Percentiles rank a stretch among this genome's conserved stretches.
Evolutionary conservation across 208 protist genomes (phyloP).

Genomic region (Acanthamoeba triangularis): DNA sequence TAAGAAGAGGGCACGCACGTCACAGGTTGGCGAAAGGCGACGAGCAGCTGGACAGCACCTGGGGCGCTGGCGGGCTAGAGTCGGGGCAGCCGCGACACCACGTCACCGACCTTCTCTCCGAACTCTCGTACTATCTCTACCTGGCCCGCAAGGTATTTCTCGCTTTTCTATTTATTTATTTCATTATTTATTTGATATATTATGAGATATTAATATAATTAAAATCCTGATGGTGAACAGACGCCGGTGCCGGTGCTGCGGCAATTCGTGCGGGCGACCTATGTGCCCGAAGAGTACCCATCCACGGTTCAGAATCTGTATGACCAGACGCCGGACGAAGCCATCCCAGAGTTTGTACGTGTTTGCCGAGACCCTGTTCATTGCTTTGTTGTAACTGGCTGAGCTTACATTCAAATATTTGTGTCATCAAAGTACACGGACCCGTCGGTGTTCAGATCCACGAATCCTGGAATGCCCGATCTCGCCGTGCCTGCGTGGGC

Average conservation of each 20-base stretch:
- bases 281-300: slow-evolving; percentile 89
- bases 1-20: background rate
- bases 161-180: background rate
- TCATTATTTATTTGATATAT: background rate
- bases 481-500: slow-evolving; percentile 84
- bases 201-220: background rate
- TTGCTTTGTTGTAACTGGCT: background rate
- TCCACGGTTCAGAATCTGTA: slow-evolving; percentile 84
- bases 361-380: background rate
- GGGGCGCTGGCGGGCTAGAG: background rate
- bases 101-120: slow-evolving; percentile 85
- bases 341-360: slow-evolving; percentile 87
- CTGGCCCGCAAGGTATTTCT: slow-evolving; percentile 74
- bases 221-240: background rate
- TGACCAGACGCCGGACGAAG: slow-evolving; percentile 90
- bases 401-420: background rate
- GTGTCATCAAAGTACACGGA: slow-evolving; percentile 77
- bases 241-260: slow-evolving; percentile 81
- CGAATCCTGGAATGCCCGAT: slow-evolving; percentile 86
- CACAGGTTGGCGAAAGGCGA: slow-evolving; percentile 82
- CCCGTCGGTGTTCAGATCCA: slow-evolving; percentile 84
- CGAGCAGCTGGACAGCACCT: slow-evolving; percentile 84
- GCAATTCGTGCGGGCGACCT: slow-evolving; percentile 83
- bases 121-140: slow-evolving; percentile 87
- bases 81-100: slow-evolving; percentile 77